These are phyloP conservation scores for Thoreauomyces humboldtii DNA, from an alignment of 192 early-diverging fungal genomes.

Conservation along the genomic window DNA sequence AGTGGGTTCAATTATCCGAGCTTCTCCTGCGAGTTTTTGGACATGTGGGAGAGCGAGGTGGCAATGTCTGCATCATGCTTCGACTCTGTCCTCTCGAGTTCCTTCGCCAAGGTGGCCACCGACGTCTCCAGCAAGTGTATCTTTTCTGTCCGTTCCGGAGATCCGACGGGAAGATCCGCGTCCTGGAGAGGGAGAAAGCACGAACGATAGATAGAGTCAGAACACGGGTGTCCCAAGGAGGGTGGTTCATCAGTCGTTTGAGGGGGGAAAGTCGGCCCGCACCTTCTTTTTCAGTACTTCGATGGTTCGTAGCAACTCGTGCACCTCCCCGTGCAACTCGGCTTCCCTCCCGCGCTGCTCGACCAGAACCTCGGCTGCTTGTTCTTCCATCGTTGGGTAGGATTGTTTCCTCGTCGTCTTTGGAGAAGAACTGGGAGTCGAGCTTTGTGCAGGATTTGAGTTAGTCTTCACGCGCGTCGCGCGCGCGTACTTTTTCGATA, in stretches of 20 bases:
- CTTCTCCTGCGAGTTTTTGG: too few species aligned
- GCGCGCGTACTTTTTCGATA: too few species aligned
- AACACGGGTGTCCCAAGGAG: not conserved
- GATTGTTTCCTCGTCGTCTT: too few species aligned
- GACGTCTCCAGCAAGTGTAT: slow-evolving; percentile 4
- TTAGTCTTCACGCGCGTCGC: too few species aligned
- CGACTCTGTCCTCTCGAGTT: slow-evolving; percentile 1
- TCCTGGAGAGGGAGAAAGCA: slow-evolving; percentile 9
- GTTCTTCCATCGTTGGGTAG: not conserved
- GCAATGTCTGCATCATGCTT: slow-evolving; percentile 13
- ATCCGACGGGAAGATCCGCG: not conserved
- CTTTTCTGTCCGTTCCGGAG: slow-evolving; percentile 5
- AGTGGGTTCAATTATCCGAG: too few species aligned
- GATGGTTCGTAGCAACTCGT: slow-evolving; percentile 5
- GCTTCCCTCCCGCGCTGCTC: slow-evolving; percentile 15
- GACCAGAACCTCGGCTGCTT: not conserved
- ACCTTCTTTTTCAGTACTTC: slow-evolving; percentile 21
- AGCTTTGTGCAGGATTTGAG: too few species aligned
- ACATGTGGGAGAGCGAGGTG: not conserved
- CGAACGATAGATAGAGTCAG: not conserved
- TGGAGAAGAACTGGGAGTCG: too few species aligned
- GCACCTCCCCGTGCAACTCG: slow-evolving; percentile 12
- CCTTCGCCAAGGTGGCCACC: not conserved
- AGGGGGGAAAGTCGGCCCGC: not conserved
- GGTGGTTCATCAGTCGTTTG: not conserved